Base-by-base conservation (phyloP, 441 rosid species). In the Jatropha multifida region DNA sequence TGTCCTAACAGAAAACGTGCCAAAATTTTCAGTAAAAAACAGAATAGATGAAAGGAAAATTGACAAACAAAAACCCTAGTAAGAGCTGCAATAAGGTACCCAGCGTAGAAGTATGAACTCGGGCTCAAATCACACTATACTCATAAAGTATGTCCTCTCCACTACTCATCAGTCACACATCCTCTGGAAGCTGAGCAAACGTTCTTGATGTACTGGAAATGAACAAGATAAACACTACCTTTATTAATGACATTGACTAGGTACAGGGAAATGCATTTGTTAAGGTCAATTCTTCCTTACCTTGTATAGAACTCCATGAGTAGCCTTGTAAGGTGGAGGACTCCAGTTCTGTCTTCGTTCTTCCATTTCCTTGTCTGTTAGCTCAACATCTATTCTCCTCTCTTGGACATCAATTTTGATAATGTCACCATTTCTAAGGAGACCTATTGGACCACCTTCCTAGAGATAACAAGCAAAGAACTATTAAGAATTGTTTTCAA, bases 381-480 rank as follows among this genome's bases (percentile, higher is more conserved):
- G 42, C 78, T 89, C 79, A 69, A 89, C 92, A 78, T 95, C 96
- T 75, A 95, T 90, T 79, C 86, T 85, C 77, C 83, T 88, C 81
- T 90, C 90, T 74, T 81, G 81, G 49, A 93, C 92, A 81, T 95
- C 95, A 15, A 95, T 78, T 60, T 76, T 87, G 77, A 95, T 90
- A 72, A 85, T 68, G 81, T 93, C 98, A 70, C 98, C 99, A 5
- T 90, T 82, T 81, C 89, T 74, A 54, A 95, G 72, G 58, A 95
- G 87, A 78, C 95, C 99, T 11, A 95, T 95, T 3, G 97, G 97
- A 75, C 99, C 99, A 71, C 96, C 99, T 69, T 95, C 99, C 99
- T 95, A 85, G 40, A 76, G 59, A 71, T 65, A 55, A 55, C 52
- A 65, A 62, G 38, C 61, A 59, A 51, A 67, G 40, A 27, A 2